Evolutionary conservation across 2,329 filamentous ascomycete genomes (phyloP), one percentile per base, ranked within the genome.

Genomic region (Hysterium pulicare): DNA sequence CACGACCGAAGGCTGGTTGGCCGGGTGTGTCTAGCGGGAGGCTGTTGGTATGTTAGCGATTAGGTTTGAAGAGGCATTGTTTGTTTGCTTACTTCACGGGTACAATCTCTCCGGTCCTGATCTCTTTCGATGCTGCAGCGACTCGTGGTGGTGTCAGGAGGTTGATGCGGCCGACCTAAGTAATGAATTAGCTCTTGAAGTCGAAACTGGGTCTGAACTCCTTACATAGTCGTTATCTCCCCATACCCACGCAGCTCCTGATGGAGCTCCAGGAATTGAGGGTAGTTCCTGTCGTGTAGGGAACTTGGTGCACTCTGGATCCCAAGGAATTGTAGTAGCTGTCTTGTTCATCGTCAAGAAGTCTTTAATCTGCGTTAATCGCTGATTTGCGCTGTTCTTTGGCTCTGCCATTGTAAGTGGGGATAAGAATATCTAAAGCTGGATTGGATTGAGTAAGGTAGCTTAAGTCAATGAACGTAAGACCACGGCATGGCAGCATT

Each of bases 231-330:
- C 78, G 54, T 79, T 67, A 31, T 75, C 67, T 10, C 79, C 78
- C 78, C 78, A 82, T 20, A 80, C 74, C 79, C 79, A 82, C 15
- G 78, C 77, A 15, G 78, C 77, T 21, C 70, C 75, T 15, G 74
- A 66, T 0, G 78, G 79, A 2, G 76, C 76, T 24, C 72, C 73
- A 1, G 71, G 62, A 28, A 81, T 69, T 16, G 61, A 52, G 16
- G 77, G 76, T 3, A 82, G 66, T 38, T 81, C 72, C 40, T 74
- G 72, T 11, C 76, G 66, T 1, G 70, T 70, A 0, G 78, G 78
- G 39, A 82, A 79, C 13, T 60, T 70, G 13, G 70, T 72, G 30
- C 62, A 69, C 42, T 79, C 64, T 2, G 78, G 78, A 51, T 81
- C 69, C 71, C 74, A 80, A 3, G 76, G 76, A 17, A 79, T 64